A percentile compares a stretch with the other conserved stretches of the same genome.
Evolutionary conservation across 2,329 filamentous ascomycete genomes (phyloP).

Genomic region (Domatiomyces globalis): DNA sequence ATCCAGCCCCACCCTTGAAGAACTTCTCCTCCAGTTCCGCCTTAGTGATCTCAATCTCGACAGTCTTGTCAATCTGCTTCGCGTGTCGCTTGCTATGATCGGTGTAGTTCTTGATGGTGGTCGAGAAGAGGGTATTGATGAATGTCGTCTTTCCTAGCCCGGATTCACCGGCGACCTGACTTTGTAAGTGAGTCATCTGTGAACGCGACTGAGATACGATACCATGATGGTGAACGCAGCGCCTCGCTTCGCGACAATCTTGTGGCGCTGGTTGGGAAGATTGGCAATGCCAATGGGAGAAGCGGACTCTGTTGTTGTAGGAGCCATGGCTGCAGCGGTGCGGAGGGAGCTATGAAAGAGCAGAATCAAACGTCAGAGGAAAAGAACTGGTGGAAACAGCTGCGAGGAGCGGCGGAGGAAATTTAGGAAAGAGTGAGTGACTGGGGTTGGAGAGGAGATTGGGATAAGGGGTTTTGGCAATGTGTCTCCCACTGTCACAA

Average conservation of each 20-base stretch:
- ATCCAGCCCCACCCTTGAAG: slow-evolving; percentile 72
- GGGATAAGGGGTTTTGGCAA: too few relatives aligned
- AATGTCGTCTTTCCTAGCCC: slow-evolving; percentile 98
- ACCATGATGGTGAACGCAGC: slow-evolving; percentile 99
- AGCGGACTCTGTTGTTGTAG: slow-evolving; percentile 40
- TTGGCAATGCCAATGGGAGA: slow-evolving; percentile 63
- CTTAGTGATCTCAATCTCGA: slow-evolving; percentile 99
- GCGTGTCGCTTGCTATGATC: slow-evolving; percentile 98
- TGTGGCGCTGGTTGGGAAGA: slow-evolving; percentile 58
- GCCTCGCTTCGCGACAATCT: slow-evolving; percentile 68
- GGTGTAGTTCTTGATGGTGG: slow-evolving; percentile 99
- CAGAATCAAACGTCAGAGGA: neutral
- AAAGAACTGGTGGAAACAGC: neutral
- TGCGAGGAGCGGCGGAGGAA: slow-evolving; percentile 1
- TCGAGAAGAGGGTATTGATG: slow-evolving; percentile 99
- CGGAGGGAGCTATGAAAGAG: neutral
- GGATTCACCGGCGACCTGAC: slow-evolving; percentile 90
- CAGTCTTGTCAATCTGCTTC: slow-evolving; percentile 99
- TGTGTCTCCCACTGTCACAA: neutral
- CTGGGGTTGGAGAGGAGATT: too few relatives aligned
- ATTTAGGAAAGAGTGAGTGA: neutral
- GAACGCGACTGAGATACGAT: slow-evolving; percentile 20
- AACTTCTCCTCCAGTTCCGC: slow-evolving; percentile 99
- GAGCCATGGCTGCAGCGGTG: slow-evolving; percentile 7
- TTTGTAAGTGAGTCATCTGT: slow-evolving; percentile 4